Evolutionary conservation across 768 basidiomycete species (phyloP).

Genomic region (Amanita jacksonii): DNA sequence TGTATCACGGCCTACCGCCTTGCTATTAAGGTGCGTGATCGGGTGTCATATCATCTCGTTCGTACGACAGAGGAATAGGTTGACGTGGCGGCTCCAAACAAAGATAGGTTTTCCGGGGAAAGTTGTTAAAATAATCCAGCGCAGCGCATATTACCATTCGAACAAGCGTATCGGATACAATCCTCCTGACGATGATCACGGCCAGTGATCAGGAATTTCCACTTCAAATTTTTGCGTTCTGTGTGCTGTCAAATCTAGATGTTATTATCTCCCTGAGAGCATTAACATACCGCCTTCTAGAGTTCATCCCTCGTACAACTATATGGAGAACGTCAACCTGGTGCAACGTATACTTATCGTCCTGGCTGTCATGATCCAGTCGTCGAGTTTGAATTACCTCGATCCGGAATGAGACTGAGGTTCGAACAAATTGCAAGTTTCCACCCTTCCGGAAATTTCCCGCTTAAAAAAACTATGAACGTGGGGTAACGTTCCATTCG

Average conservation of each 20-base stretch:
- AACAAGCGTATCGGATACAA: constrained; percentile 44
- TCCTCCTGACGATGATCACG: constrained; percentile 53
- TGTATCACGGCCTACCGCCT: constrained; percentile 42
- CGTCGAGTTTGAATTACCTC: constrained; percentile 43
- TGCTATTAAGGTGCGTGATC: constrained; percentile 27
- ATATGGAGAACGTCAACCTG: constrained; percentile 36
- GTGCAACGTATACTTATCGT: constrained; percentile 29
- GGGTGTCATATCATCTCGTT: background rate
- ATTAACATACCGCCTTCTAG: constrained; percentile 26
- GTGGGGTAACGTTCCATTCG: constrained; percentile 68
- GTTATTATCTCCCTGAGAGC: constrained; percentile 47
- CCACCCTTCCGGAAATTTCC: background rate
- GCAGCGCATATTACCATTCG: constrained; percentile 40
- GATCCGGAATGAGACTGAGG: constrained; percentile 48
- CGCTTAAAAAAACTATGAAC: constrained; percentile 32
- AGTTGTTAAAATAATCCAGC: constrained; percentile 36
- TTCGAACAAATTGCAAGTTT: constrained; percentile 56
- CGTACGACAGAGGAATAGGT: constrained; percentile 36
- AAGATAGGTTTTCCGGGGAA: constrained; percentile 43
- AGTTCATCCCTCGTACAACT: constrained; percentile 33
- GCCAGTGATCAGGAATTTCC: constrained; percentile 20
- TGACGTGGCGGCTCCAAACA: constrained; percentile 43
- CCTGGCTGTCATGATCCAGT: constrained; percentile 19
- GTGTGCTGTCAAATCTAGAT: constrained; percentile 21
- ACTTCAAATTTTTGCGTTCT: constrained; percentile 5